Percentiles rank a stretch among this genome's conserved stretches.
Conservation (phyloP, 2,329 filamentous ascomycete species). For the Akanthomyces muscarius region DNA sequence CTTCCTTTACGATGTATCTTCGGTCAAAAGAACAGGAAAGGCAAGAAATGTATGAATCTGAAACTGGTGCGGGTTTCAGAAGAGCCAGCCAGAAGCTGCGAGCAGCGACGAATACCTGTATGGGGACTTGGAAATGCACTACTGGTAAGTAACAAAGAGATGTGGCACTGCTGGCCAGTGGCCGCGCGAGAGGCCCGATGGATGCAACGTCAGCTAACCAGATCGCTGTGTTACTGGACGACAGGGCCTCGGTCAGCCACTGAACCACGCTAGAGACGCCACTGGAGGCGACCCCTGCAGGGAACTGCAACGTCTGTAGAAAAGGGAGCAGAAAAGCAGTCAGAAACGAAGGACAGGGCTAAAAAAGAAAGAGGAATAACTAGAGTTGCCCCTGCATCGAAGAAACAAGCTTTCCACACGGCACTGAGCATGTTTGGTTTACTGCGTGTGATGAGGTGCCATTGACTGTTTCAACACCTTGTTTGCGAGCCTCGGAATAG, state of each 20-base stretch:
- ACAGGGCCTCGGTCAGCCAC: neutral
- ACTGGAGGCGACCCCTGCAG: neutral
- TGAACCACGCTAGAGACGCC: neutral
- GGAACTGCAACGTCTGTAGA: neutral
- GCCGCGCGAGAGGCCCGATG: no score
- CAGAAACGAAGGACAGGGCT: neutral
- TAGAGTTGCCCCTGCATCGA: neutral
- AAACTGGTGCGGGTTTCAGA: slow-evolving; percentile 15
- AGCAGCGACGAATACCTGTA: no score
- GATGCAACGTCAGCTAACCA: no score
- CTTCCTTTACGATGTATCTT: neutral
- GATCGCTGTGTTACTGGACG: no score
- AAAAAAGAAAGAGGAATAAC: neutral
- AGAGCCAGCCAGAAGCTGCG: neutral
- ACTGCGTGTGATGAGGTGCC: neutral
- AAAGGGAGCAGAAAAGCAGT: neutral
- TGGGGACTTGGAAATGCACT: neutral
- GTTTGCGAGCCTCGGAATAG: neutral
- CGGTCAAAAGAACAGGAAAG: neutral
- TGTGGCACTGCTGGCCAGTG: no score
- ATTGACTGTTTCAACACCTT: neutral
- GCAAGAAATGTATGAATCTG: neutral
- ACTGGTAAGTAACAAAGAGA: no score
- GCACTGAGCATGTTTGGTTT: neutral
- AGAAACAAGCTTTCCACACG: neutral